Conservation (phyloP, 1,284 basidiomycete species). For the Cutaneotrichosporon sp. region DNA sequence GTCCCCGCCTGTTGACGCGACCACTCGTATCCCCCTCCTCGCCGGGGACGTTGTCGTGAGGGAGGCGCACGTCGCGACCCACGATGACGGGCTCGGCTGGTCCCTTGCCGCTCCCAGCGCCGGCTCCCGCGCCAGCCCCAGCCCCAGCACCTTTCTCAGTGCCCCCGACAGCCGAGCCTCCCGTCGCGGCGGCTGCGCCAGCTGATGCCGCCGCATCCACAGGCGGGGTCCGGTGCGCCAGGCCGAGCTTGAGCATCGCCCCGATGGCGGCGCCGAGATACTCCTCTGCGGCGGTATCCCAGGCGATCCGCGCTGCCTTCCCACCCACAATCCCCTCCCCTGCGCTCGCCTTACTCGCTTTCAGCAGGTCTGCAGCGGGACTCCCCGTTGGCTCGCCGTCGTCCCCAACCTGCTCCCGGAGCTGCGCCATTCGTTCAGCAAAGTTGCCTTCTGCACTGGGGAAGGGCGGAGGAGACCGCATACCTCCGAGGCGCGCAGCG, state of each 20-base stretch:
- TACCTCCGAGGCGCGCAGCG: conserved; percentile 15
- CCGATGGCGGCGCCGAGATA: conserved; percentile 36
- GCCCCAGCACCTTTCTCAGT: too few species aligned
- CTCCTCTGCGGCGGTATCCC: conserved; percentile 36
- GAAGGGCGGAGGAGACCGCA: conserved; percentile 8
- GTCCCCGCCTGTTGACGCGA: conserved; percentile 39
- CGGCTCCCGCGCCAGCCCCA: neutral
- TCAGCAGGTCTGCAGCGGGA: neutral
- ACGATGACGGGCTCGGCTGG: conserved; percentile 25
- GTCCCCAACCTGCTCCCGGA: neutral
- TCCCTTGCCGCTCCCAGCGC: neutral
- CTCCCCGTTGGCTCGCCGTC: neutral
- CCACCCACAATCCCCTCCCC: too few species aligned
- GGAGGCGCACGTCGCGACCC: conserved; percentile 37
- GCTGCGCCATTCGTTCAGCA: neutral
- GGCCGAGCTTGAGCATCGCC: conserved; percentile 39
- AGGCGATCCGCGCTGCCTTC: conserved; percentile 8
- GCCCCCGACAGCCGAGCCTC: too few species aligned
- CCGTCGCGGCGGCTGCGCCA: neutral
- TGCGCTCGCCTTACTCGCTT: neutral
- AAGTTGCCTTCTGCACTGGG: neutral
- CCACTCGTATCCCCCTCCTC: conserved; percentile 23
- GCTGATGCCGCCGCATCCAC: neutral
- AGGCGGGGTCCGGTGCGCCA: conserved; percentile 13
- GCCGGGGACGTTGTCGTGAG: conserved; percentile 11